Percentiles rank a stretch among this genome's conserved stretches.
phyloP scores from a whole-genome alignment of 176 grass and related monocot genomes.

The Musa troglodytarum region DNA sequence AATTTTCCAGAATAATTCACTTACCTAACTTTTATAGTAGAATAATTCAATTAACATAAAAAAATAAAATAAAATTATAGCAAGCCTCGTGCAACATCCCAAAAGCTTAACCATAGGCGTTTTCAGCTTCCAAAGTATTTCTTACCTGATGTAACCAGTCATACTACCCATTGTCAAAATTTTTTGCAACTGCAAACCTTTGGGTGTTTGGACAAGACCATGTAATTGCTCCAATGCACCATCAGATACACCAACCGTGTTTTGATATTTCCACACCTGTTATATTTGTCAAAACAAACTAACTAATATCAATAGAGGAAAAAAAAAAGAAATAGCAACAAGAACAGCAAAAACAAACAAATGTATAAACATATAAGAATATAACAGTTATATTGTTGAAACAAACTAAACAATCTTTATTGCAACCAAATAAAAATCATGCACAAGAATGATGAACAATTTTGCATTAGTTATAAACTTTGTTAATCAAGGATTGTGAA shows the following conservation, averaged over 20 bases:
- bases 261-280: slow-evolving; percentile 50
- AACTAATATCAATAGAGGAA: no score
- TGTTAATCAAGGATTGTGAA: no score
- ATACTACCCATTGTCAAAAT: slow-evolving; percentile 32
- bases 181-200: slow-evolving; percentile 33
- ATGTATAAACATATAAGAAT: no score
- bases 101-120: no score
- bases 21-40: no score
- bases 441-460: background rate
- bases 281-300: background rate
- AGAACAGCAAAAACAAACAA: background rate
- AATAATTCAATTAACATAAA: no score
- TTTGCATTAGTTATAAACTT: no score
- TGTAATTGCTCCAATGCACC: slow-evolving; percentile 37
- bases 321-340: no score
- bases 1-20: no score
- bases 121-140: slow-evolving; percentile 1
- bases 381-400: background rate
- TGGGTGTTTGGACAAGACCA: slow-evolving; percentile 33
- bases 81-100: no score
- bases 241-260: slow-evolving; percentile 28
- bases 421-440: background rate
- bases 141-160: slow-evolving; percentile 47
- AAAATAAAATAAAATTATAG: no score
- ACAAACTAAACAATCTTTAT: background rate